Evolutionary conservation across 108 stramenopile genomes (phyloP).

Genomic region (Craspedostauros australis): DNA sequence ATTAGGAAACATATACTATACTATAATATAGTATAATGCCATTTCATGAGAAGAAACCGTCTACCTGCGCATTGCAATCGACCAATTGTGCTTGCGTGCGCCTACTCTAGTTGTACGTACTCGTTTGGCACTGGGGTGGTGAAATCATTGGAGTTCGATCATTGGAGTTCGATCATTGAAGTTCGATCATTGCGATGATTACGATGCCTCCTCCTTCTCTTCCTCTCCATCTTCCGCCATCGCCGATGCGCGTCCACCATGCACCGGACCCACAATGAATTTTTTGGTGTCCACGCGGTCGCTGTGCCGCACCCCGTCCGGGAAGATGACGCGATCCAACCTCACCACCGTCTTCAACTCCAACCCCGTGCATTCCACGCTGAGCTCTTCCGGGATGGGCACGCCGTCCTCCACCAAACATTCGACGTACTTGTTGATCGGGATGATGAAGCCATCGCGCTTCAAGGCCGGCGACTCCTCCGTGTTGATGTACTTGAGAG

Average conservation of each 20-base stretch:
- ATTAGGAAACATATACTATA: too few species aligned
- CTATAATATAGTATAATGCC: too few species aligned
- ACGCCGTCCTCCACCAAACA: conserved; percentile 67
- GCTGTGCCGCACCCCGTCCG: conserved; percentile 55
- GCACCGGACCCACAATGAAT: conserved; percentile 55
- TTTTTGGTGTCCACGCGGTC: conserved; percentile 20
- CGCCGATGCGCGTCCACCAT: conserved; percentile 40
- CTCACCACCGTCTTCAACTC: conserved; percentile 63
- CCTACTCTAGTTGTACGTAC: too few species aligned
- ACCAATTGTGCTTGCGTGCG: too few species aligned
- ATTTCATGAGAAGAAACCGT: too few species aligned
- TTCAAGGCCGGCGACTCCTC: conserved; percentile 81
- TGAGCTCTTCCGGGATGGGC: conserved; percentile 67
- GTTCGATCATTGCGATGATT: too few species aligned
- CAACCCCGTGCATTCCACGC: conserved; percentile 72
- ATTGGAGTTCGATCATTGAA: too few species aligned
- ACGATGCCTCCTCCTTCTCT: neutral
- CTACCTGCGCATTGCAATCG: too few species aligned
- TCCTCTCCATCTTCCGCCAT: conserved; percentile 8
- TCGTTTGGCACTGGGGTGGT: too few species aligned
- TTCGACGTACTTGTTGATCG: conserved; percentile 53
- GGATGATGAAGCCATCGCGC: conserved; percentile 69
- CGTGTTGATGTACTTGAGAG: conserved; percentile 54
- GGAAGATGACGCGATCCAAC: conserved; percentile 64
- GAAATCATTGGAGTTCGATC: too few species aligned